Base-by-base conservation (phyloP, 306 rosid species). In the Sophora flavescens region DNA sequence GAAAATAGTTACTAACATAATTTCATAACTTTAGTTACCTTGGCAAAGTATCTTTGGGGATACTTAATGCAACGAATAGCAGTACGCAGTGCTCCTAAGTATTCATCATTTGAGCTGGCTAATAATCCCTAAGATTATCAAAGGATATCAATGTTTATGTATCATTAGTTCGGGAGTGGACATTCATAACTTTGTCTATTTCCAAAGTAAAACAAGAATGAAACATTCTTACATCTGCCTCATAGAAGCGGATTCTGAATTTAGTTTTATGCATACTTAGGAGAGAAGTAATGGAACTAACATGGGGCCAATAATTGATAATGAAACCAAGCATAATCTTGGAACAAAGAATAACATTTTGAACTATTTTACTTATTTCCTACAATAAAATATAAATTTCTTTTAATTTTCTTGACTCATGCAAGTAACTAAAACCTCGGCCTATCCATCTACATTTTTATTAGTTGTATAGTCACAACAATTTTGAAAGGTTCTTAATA, bases 11-110 rank as follows among this genome's bases (percentile, higher is more conserved):
- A 33, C 7, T 22, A 39, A 39, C 26, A 14, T 17, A 11, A 11
- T 53, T 71, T n/a, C 11, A 28, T 74, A 48, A 14, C 8, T 51
- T 4, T 4, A 30, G 16, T 39, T 85, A 88, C 91, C 91, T 83
- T 88, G 41, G 79, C 78, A 35, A 75, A 81, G 69, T 85, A 85
- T 72, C 84, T 85, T 48, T 54, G 56, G 2, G 85, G 83, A 39
- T 83, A 76, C 58, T 62, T 75, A 26, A 88, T 88, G 81, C 89
- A 85, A 45, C 88, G 78, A 74, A 85, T 64, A 1, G 65, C 33
- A 3, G 78, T 72, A 1, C 88, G 80, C 68, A 88, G 17, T 58
- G 80, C 86, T n/a, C 22, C 72, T 2, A 78, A 68, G 78, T 80
- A 88, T 6, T 79, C 87, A 75, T 81, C 83, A 26, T 0, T 17